phyloP scores from a whole-genome alignment of 306 rosid species.

The Prunus campanulata region DNA sequence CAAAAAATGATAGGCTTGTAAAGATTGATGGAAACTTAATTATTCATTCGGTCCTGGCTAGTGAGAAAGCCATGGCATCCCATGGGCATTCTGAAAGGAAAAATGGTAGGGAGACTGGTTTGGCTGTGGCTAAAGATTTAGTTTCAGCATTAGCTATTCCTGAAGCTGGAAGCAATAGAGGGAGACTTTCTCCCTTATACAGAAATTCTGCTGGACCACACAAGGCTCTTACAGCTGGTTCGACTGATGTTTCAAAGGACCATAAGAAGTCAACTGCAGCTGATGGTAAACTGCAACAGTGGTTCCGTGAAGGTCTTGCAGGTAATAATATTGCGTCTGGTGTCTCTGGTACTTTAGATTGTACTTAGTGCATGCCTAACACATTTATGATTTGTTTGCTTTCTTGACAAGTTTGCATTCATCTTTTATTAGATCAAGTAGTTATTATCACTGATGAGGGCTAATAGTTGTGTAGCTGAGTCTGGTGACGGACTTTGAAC shows the following conservation, averaged over 20 bases:
- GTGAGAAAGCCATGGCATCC: conserved; percentile 84
- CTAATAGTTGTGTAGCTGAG: neutral
- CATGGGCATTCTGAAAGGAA: conserved; percentile 33
- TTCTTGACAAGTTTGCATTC: neutral
- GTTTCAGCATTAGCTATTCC: conserved; percentile 77
- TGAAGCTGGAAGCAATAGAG: conserved; percentile 57
- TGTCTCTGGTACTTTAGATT: conserved; percentile 4
- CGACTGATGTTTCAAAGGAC: conserved; percentile 52
- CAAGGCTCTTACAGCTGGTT: conserved; percentile 66
- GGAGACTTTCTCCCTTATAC: conserved; percentile 53
- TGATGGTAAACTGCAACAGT: conserved; percentile 90
- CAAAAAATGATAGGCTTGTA: conserved; percentile 88
- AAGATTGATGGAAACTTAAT: conserved; percentile 96
- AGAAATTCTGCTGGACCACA: conserved; percentile 48
- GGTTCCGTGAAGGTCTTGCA: conserved; percentile 98
- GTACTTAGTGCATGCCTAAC: neutral
- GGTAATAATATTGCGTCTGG: conserved; percentile 39
- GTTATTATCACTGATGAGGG: neutral
- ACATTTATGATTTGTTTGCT: neutral
- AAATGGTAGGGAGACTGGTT: conserved; percentile 52
- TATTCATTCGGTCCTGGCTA: conserved; percentile 88
- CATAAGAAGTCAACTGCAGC: conserved; percentile 55
- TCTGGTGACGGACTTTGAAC: neutral
- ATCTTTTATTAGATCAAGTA: neutral
- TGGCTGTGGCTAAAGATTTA: conserved; percentile 54